phyloP scores from a whole-genome alignment of 2,329 filamentous ascomycete genomes.

The Myriosclerotinia duriaeana region DNA sequence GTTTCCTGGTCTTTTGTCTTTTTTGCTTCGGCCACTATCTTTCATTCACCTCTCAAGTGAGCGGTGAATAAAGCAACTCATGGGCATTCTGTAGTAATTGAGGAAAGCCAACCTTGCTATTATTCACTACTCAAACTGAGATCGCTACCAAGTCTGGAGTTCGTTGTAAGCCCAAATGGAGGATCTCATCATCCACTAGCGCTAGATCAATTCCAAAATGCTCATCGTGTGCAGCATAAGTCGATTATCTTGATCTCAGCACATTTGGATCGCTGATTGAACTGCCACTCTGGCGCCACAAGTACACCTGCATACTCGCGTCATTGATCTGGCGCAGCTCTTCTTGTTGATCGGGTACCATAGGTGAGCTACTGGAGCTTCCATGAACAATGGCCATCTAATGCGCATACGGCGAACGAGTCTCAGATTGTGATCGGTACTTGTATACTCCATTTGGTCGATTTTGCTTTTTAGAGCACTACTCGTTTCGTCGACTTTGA shows the following conservation, averaged over 20 bases:
- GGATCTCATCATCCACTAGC: slow-evolving; percentile 34
- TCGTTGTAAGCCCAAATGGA: no score
- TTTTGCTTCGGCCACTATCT: not conserved
- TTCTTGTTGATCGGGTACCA: slow-evolving; percentile 34
- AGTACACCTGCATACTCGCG: slow-evolving; percentile 41
- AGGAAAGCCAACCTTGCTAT: not conserved
- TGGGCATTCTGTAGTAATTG: not conserved
- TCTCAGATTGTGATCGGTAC: not conserved
- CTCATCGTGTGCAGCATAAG: slow-evolving; percentile 27
- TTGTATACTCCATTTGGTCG: not conserved
- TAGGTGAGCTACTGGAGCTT: not conserved
- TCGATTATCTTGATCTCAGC: slow-evolving; percentile 30
- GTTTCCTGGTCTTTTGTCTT: not conserved
- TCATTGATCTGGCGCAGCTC: slow-evolving; percentile 34
- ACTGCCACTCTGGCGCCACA: slow-evolving; percentile 39
- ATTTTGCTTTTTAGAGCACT: no score
- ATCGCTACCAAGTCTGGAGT: no score
- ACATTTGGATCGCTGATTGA: slow-evolving; percentile 31
- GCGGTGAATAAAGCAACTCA: not conserved
- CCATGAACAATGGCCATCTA: not conserved
- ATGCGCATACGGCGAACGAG: not conserved
- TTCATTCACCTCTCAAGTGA: no score
- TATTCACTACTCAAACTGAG: no score
- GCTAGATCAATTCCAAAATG: slow-evolving; percentile 31
- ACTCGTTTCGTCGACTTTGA: not conserved